Evolutionary conservation across 2,329 filamentous ascomycete genomes (phyloP).

Genomic region (Grosmannia serpens): DNA sequence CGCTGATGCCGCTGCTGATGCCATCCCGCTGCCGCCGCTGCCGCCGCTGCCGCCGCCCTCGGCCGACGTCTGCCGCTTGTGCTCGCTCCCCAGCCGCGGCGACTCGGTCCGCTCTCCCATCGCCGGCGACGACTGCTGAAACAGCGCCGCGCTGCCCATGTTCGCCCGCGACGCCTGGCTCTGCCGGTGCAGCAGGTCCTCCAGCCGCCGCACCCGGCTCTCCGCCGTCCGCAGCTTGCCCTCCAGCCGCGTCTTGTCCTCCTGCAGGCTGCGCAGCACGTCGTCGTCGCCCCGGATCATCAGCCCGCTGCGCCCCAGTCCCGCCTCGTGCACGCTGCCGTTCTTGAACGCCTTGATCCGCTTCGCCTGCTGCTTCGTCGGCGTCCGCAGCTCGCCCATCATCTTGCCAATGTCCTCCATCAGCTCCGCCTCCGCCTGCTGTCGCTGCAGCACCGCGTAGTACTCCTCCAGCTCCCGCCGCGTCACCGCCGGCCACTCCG

Average conservation of each 20-base stretch:
- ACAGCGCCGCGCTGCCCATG: conserved; percentile 34
- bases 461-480: conserved; percentile 70
- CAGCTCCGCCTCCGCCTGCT: conserved; percentile 54
- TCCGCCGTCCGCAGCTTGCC: conserved; percentile 70
- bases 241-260: conserved; percentile 67
- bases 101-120: conserved; percentile 38
- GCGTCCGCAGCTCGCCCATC: conserved; percentile 66
- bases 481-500: conserved; percentile 66
- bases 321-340: conserved; percentile 86
- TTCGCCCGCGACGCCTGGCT: conserved; percentile 44
- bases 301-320: conserved; percentile 74
- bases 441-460: conserved; percentile 50
- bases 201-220: conserved; percentile 79
- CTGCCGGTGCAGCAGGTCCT: conserved; percentile 85
- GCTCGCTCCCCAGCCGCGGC: conserved; percentile 24
- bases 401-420: conserved; percentile 64
- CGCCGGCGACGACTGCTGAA: conserved; percentile 29
- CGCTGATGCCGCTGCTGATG: not conserved
- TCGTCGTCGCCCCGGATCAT: conserved; percentile 83
- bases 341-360: conserved; percentile 91
- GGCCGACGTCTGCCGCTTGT: conserved; percentile 30
- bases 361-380: conserved; percentile 77
- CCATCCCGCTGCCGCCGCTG: conserved; percentile 12
- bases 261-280: conserved; percentile 61
- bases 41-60: conserved; percentile 23